phyloP scores from a whole-genome alignment of 1,284 basidiomycete species.

The Cerrena zonata region DNA sequence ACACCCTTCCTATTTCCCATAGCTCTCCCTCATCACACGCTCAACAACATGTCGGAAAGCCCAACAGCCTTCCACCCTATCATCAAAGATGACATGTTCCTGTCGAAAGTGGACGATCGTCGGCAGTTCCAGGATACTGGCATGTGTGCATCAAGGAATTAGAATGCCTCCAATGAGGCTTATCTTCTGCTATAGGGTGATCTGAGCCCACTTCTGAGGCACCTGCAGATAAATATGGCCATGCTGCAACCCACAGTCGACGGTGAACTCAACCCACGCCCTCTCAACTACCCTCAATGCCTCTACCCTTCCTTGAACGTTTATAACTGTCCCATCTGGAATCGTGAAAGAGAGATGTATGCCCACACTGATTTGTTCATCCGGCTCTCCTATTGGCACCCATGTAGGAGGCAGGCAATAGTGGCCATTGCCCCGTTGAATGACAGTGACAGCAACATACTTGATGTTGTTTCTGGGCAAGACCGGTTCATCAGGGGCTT shows the following conservation, averaged over 20 bases:
- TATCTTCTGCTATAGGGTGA: not conserved
- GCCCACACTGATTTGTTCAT: not conserved
- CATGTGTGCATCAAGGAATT: not conserved
- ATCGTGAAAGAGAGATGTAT: not conserved
- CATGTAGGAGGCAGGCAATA: too few species aligned
- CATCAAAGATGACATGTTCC: not conserved
- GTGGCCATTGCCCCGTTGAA: too few species aligned
- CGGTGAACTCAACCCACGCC: not conserved
- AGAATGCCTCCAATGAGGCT: not conserved
- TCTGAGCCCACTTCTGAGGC: not conserved
- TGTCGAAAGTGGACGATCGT: not conserved
- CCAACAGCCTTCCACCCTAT: too few species aligned
- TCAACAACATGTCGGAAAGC: conserved; percentile 9
- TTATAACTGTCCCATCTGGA: not conserved
- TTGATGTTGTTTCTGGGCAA: too few species aligned
- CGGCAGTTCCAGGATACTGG: not conserved
- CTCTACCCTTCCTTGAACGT: not conserved
- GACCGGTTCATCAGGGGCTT: too few species aligned
- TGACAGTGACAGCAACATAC: too few species aligned
- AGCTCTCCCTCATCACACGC: not conserved
- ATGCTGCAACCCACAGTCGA: not conserved
- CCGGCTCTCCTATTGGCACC: not conserved
- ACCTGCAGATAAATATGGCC: not conserved
- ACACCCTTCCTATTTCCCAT: not conserved
- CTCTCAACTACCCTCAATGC: not conserved